Evolutionary conservation across 345 rosid species (phyloP).

Genomic region (Orychophragmus violaceus): DNA sequence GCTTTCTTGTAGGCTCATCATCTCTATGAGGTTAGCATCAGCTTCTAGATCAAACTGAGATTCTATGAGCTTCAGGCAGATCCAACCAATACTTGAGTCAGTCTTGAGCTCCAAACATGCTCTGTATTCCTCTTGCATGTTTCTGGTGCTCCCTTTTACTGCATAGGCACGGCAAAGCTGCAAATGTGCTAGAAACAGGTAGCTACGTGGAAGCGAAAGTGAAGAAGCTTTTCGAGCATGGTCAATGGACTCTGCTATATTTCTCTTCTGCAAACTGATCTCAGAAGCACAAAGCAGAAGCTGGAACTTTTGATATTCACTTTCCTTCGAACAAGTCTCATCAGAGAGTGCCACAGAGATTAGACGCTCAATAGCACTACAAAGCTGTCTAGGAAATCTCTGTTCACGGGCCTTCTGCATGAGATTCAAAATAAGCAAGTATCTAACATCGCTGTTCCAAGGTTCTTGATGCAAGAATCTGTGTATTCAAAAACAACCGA

Average conservation of each 20-base stretch:
- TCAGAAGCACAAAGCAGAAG: slow-evolving; percentile 86
- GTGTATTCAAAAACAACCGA: slow-evolving; percentile 29
- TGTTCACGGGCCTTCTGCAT: slow-evolving; percentile 85
- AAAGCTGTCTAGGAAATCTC: slow-evolving; percentile 63
- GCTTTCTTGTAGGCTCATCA: slow-evolving; percentile 43
- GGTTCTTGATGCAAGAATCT: slow-evolving; percentile 78
- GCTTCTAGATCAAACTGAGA: slow-evolving; percentile 44
- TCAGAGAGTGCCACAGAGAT: slow-evolving; percentile 49
- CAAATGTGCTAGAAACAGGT: slow-evolving; percentile 69
- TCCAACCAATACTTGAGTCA: slow-evolving; percentile 65
- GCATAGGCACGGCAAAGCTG: slow-evolving; percentile 75
- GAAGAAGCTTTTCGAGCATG: slow-evolving; percentile 53
- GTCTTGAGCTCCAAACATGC: slow-evolving; percentile 79
- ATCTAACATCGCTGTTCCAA: slow-evolving; percentile 61
- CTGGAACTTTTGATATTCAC: slow-evolving; percentile 67
- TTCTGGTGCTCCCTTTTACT: slow-evolving; percentile 38
- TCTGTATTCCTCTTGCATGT: slow-evolving; percentile 48
- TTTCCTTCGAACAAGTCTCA: slow-evolving; percentile 39
- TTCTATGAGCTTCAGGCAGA: slow-evolving; percentile 68
- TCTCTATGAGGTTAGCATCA: slow-evolving; percentile 44
- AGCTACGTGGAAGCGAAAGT: slow-evolving; percentile 52
- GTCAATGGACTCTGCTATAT: slow-evolving; percentile 38
- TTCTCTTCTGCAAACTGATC: slow-evolving; percentile 57
- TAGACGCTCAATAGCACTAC: slow-evolving; percentile 46
- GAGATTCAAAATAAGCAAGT: slow-evolving; percentile 72